A percentile compares a stretch with the other conserved stretches of the same genome.
Conservation (phyloP, 2,329 filamentous ascomycete genomes). For the Neophaeococcomyces mojaviensis region DNA sequence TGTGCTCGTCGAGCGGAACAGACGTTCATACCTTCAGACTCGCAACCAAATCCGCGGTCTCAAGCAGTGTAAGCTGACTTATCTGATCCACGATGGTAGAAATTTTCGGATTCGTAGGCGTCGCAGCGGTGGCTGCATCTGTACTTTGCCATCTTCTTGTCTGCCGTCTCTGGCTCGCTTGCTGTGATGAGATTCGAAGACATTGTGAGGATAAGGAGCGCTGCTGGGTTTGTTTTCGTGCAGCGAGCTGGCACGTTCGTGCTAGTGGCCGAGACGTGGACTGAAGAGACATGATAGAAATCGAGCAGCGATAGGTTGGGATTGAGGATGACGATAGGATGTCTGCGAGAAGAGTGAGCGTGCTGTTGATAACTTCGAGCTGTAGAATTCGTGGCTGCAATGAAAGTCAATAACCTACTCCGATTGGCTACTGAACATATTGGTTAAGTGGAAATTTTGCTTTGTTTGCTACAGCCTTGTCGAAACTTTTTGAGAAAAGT, state of each 20-base stretch:
- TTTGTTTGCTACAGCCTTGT: slow-evolving; percentile 1
- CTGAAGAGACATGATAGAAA: no score
- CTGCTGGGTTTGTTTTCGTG: slow-evolving; percentile 29
- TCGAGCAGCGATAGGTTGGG: no score
- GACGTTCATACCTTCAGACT: slow-evolving; percentile 70
- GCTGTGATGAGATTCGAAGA: slow-evolving; percentile 34
- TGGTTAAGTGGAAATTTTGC: neutral
- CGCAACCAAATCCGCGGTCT: slow-evolving; percentile 92
- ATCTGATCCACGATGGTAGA: slow-evolving; percentile 94
- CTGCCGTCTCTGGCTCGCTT: slow-evolving; percentile 20
- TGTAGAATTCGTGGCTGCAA: no score
- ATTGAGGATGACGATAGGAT: no score
- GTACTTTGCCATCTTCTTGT: slow-evolving; percentile 82
- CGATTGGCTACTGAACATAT: neutral
- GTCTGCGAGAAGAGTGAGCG: no score
- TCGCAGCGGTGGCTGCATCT: slow-evolving; percentile 49
- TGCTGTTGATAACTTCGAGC: no score
- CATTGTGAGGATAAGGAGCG: slow-evolving; percentile 24
- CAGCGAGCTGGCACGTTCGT: slow-evolving; percentile 36
- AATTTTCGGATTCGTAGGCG: slow-evolving; percentile 78
- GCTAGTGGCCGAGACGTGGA: slow-evolving; percentile 29
- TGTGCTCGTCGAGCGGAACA: neutral
- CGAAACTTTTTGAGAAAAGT: neutral
- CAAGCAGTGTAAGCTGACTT: slow-evolving; percentile 91
- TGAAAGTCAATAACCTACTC: no score